A percentile compares a stretch with the other conserved stretches of the same genome.
phyloP scores from a whole-genome alignment of 352 stramenopile genomes.

The Phytophthora megakarya region DNA sequence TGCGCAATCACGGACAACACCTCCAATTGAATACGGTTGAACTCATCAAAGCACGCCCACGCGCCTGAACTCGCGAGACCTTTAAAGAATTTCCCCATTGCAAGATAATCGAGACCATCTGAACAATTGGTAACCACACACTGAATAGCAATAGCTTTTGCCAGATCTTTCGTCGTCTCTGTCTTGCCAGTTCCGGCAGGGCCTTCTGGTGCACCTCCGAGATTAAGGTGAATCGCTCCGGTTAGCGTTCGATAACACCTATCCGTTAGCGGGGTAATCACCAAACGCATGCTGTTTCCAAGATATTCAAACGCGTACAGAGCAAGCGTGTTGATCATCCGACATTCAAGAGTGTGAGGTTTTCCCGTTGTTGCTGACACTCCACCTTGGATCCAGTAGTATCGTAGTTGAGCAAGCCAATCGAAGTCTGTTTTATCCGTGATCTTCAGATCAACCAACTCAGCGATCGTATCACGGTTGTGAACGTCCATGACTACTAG shows the following conservation, averaged over 20 bases:
- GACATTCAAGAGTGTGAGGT: slow-evolving; percentile 83
- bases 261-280: slow-evolving; percentile 94
- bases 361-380: slow-evolving; percentile 88
- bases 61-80: slow-evolving; percentile 88
- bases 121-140: slow-evolving; percentile 95
- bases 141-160: slow-evolving; percentile 92
- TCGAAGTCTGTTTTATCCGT: slow-evolving; percentile 90
- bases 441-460: slow-evolving; percentile 86
- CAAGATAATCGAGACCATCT: slow-evolving; percentile 89
- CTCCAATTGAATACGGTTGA: slow-evolving; percentile 94
- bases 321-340: slow-evolving; percentile 94
- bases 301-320: slow-evolving; percentile 94
- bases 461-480: slow-evolving; percentile 93
- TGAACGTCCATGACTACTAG: slow-evolving; percentile 97
- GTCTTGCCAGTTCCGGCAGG: slow-evolving; percentile 93
- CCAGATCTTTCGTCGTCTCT: slow-evolving; percentile 93
- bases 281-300: slow-evolving; percentile 90
- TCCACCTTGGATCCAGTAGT: slow-evolving; percentile 90
- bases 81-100: slow-evolving; percentile 96
- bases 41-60: slow-evolving; percentile 94
- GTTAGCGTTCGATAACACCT: slow-evolving; percentile 93
- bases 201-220: slow-evolving; percentile 89
- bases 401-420: slow-evolving; percentile 93
- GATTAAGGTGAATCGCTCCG: slow-evolving; percentile 90
- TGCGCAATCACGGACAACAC: slow-evolving; percentile 93